These are phyloP conservation scores for Phanerochaete carnosa DNA, from an alignment of 768 basidiomycete genomes.

Conservation along the genomic window DNA sequence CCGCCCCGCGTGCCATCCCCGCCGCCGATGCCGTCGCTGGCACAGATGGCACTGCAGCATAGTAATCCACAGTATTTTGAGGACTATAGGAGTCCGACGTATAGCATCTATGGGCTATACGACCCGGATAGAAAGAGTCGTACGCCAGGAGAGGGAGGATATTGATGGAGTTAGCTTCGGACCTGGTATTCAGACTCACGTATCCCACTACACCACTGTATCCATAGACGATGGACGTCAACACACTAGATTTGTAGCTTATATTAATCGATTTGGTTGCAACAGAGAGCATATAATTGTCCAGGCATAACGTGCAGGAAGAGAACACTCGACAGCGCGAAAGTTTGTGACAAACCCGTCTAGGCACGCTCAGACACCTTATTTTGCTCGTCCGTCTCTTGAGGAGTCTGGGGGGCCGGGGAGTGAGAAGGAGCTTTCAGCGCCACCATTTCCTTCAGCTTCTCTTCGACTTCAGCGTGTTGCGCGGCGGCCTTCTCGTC, in stretches of 20 bases:
- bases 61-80: conserved; percentile 57
- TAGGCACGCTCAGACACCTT: neutral
- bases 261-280: neutral
- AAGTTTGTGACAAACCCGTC: neutral
- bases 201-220: neutral
- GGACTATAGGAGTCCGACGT: conserved; percentile 76
- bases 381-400: neutral
- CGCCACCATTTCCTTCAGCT: neutral
- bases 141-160: conserved; percentile 19
- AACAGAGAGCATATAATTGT: neutral
- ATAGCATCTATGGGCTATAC: conserved; percentile 78
- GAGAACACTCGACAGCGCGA: neutral
- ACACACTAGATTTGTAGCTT: neutral
- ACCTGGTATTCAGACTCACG: too few relatives aligned
- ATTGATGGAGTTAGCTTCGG: conserved; percentile 6
- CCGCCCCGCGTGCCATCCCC: conserved; percentile 82
- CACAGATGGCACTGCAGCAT: conserved; percentile 75
- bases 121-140: conserved; percentile 57
- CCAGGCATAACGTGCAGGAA: neutral
- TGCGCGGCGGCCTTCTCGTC: conserved; percentile 22
- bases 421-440: conserved; percentile 9
- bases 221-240: neutral
- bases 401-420: neutral
- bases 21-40: conserved; percentile 65
- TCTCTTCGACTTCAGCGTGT: conserved; percentile 9